Conservation (phyloP, 805 yeast genomes). For the Starmerella stigmatis region DNA sequence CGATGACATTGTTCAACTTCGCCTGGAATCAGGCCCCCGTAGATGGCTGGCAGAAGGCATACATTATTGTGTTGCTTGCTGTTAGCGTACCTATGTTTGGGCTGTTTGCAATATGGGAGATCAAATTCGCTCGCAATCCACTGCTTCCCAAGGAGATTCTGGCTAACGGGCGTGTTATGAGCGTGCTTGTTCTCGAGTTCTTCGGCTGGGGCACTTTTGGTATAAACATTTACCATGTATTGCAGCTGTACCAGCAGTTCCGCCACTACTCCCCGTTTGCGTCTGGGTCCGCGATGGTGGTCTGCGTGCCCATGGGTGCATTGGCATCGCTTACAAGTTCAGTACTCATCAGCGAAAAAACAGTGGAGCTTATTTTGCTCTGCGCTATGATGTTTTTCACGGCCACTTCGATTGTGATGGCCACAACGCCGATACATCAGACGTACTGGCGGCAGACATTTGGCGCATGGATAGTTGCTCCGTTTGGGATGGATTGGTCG, state of each 20-base stretch:
- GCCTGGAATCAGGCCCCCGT: slow-evolving; percentile 69
- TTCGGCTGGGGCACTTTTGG: slow-evolving; percentile 76
- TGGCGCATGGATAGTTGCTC: slow-evolving; percentile 44
- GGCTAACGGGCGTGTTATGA: slow-evolving; percentile 36
- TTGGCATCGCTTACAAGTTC: slow-evolving; percentile 48
- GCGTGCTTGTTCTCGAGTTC: slow-evolving; percentile 40
- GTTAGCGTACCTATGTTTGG: slow-evolving; percentile 39
- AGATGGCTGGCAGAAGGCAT: slow-evolving; percentile 54
- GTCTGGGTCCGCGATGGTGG: slow-evolving; percentile 38
- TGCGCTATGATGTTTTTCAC: slow-evolving; percentile 45
- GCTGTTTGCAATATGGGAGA: slow-evolving; percentile 43
- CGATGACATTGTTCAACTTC: slow-evolving; percentile 54
- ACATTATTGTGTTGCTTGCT: slow-evolving; percentile 44
- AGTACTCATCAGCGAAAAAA: slow-evolving; percentile 36
- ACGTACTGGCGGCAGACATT: slow-evolving; percentile 49
- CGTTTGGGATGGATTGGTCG: slow-evolving; percentile 72
- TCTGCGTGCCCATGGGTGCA: slow-evolving; percentile 44
- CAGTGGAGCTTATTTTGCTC: slow-evolving; percentile 44
- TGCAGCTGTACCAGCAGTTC: slow-evolving; percentile 36
- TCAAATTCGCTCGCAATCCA: slow-evolving; percentile 39
- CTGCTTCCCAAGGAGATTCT: slow-evolving; percentile 44
- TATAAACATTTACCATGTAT: slow-evolving; percentile 54
- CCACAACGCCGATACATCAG: slow-evolving; percentile 48
- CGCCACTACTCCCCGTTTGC: slow-evolving; percentile 40
- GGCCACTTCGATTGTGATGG: slow-evolving; percentile 44